Base-by-base conservation (phyloP, 2,329 filamentous ascomycete genomes). In the Fusarium fujikuroi region DNA sequence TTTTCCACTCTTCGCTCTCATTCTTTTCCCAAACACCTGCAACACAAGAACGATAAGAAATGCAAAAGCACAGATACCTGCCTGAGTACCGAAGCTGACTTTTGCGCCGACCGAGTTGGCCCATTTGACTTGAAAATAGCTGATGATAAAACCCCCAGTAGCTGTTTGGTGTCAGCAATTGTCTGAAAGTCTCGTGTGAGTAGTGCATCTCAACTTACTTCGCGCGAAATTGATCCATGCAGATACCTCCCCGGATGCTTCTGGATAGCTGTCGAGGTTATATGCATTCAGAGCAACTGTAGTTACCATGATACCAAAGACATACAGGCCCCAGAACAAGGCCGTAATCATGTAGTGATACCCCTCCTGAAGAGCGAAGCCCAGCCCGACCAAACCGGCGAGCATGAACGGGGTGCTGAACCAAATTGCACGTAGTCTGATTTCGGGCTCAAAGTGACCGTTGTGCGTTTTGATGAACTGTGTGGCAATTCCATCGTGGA, bases 171-270 rank as follows among this genome's bases (percentile, higher is more conserved):
- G 32, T 53, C 19, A 53, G 32, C 18, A 9, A 1, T 9, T 11
- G 4, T 25, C n/a, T 0, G 0, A 16, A 3, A 1, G 25, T 8
- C 4, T 16, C 11, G 2, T 3, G 12, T 12, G 19, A 10, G 19
- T 8, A 28, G 12, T 28, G 19, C 0, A 21, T 21, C 11, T 37
- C 14, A 4, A 53, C 49, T 37, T 37, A 37, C 49, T 53, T 37
- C 49, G 12, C 7, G 49, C 49, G 37, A 37, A 53, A 9, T 53
- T 37, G 23, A 53, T 53, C 49, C 49, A 53, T 4, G 49, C 32
- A 53, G 32, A 37, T 21, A 37, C 49, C 4, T 53, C 49, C 0
- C 49, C 49, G 0, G 49, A 53, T 16, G 49, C 49, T 3, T 53
- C 23, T 2, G 49, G 49, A 21, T 53, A 53, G 7, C 49, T 53